Conservation (phyloP, 768 basidiomycete species). For the Amanita subjunquillea region DNA sequence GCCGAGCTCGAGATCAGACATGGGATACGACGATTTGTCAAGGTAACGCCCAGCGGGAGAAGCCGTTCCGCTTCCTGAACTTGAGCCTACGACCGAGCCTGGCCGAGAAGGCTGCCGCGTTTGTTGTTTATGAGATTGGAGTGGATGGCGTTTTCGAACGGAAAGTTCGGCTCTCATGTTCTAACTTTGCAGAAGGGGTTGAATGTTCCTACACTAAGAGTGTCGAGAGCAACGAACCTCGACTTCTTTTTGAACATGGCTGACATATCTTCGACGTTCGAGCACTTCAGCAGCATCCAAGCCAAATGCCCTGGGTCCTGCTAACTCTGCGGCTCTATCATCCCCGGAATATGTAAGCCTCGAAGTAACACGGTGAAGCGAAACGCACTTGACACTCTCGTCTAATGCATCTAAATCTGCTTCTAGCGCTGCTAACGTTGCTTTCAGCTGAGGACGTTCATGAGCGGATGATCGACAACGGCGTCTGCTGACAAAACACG, state of each 20-base stretch:
- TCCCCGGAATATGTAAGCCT: conserved; percentile 4
- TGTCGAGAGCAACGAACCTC: conserved; percentile 41
- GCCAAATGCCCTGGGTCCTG: conserved; percentile 77
- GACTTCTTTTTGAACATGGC: conserved; percentile 64
- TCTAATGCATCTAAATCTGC: conserved; percentile 91
- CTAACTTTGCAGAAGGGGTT: conserved; percentile 34
- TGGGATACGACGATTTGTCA: neutral
- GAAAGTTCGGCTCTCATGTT: conserved; percentile 61
- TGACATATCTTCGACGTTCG: conserved; percentile 67
- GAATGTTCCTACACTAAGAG: neutral
- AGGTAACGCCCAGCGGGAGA: neutral
- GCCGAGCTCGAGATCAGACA: neutral
- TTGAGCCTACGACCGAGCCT: neutral
- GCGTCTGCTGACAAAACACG: conserved; percentile 8
- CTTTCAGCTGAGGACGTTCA: conserved; percentile 44
- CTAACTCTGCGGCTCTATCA: conserved; percentile 74
- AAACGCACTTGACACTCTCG: conserved; percentile 74
- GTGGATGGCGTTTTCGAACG: conserved; percentile 9
- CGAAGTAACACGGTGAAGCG: neutral
- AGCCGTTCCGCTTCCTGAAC: neutral
- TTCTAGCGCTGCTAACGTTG: conserved; percentile 67
- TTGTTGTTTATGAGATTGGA: neutral
- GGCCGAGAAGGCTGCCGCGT: neutral
- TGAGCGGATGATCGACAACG: neutral
- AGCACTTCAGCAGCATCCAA: conserved; percentile 71